Evolutionary conservation across 768 basidiomycete species (phyloP).

Genomic region (Cyclocybe cylindracea): DNA sequence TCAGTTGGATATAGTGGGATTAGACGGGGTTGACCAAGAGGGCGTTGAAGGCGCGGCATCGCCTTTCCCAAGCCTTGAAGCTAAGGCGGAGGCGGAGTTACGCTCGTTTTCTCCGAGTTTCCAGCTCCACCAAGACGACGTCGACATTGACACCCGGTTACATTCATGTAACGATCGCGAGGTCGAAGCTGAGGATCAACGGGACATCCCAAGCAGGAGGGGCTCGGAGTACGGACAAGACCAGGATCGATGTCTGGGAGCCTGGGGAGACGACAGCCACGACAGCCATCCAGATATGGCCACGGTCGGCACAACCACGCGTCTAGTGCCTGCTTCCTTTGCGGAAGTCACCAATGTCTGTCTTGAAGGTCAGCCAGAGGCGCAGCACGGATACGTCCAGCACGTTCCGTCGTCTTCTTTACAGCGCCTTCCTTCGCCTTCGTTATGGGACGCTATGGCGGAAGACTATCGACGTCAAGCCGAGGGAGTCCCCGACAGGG

Average conservation of each 20-base stretch:
- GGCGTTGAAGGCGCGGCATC: background rate
- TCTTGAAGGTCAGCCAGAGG: conserved; percentile 1
- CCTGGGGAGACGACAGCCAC: conserved; percentile 15
- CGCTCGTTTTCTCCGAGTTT: conserved; percentile 42
- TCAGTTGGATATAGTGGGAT: conserved; percentile 46
- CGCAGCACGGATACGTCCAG: background rate
- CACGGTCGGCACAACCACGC: conserved; percentile 14
- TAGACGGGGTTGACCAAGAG: conserved; percentile 9
- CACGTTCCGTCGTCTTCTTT: background rate
- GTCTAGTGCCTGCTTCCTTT: conserved; percentile 14
- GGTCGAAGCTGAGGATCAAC: background rate
- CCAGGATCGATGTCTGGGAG: conserved; percentile 11
- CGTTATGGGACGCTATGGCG: conserved; percentile 15
- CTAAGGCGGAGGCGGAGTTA: conserved; percentile 12
- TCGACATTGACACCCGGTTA: background rate
- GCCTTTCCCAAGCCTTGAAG: background rate
- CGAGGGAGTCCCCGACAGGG: conserved; percentile 5
- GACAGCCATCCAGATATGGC: conserved; percentile 13
- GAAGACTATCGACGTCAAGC: conserved; percentile 15
- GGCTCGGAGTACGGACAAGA: conserved; percentile 1
- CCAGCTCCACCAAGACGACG: conserved; percentile 28
- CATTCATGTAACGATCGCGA: background rate
- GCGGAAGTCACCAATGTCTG: conserved; percentile 1
- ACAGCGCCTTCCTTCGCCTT: conserved; percentile 6
- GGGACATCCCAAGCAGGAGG: conserved; percentile 1